Base-by-base conservation (phyloP, 306 rosid genomes). In the Psophocarpus tetragonolobus region DNA sequence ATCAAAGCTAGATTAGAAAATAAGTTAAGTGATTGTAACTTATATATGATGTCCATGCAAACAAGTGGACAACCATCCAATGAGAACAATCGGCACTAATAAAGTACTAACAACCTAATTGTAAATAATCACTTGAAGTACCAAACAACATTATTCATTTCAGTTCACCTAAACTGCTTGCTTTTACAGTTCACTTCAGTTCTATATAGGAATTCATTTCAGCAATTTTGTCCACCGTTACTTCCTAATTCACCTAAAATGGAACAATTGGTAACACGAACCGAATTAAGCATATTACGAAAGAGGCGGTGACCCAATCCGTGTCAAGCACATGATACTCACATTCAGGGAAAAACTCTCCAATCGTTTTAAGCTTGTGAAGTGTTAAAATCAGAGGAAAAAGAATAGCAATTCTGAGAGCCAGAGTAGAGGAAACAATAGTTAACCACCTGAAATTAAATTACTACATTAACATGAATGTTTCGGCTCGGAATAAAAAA, bases 361-460 rank as follows among this genome's bases (percentile, higher is more conserved):
- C 85, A 57, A 95, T 89, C 79, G 38, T 86, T 75, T 89, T 87
- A 79, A 73, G 45, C 89, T 92, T 89, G 26, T 81, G 85, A 78
- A 92, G 97, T 80, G 91, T 88, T 5, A 83, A 30, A 33, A 91
- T 47, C 36, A 90, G 82, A 48, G 94, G 48, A n/a, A 86, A 91
- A 42, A 91, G 74, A 61, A 95, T 56, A 64, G 77, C 68, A 32
- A 85, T 21, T 89, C 97, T 90, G 74, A 95, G 87, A 78, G 87
- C 87, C 75, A 95, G 42, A 32, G 97, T 95, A 60, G 97, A 92
- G 9, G 87, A 82, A 74, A 76, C 85, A 76, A 92, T 87, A 27
- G 90, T 90, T 17, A 85, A 20, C 98, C 98, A 95, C 98, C 98
- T 95, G 88, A 30, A 29, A 73, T 57, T 44, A 61, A 83, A 65